Evolutionary conservation across 148 eudicot genomes (phyloP).

Genomic region (Salicornia ramosissima): DNA sequence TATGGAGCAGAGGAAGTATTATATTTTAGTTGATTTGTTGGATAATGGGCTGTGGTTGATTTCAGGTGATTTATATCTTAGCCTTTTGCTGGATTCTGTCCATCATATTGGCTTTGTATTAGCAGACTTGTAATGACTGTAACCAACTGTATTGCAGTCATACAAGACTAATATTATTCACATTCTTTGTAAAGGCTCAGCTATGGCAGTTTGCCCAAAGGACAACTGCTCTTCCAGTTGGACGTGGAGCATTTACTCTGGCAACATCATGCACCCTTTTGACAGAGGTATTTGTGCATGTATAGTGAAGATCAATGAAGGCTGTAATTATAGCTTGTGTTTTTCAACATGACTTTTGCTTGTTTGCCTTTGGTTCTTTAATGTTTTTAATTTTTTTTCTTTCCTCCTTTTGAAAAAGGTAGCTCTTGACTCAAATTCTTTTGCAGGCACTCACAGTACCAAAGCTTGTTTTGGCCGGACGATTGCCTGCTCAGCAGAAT

Average conservation of each 20-base stretch:
- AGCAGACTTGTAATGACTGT: neutral
- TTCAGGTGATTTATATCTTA: neutral
- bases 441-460: constrained; percentile 88
- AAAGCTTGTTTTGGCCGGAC: constrained; percentile 91
- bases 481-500: constrained; percentile 94
- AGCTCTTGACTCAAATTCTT: constrained; percentile 13
- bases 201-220: constrained; percentile 97
- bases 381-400: too few relatives aligned
- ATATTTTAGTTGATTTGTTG: too few relatives aligned
- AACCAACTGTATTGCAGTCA: neutral
- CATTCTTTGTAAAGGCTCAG: constrained; percentile 56
- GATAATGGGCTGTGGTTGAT: too few relatives aligned
- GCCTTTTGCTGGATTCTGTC: neutral
- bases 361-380: too few relatives aligned
- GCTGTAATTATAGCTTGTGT: neutral
- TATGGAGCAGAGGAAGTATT: too few relatives aligned
- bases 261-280: constrained; percentile 84
- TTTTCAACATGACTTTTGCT: neutral
- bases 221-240: constrained; percentile 94
- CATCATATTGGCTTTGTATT: neutral
- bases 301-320: constrained; percentile 2
- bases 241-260: constrained; percentile 97
- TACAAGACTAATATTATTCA: neutral
- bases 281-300: constrained; percentile 60
- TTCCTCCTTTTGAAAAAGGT: neutral